Evolutionary conservation across 2,329 filamentous ascomycete species (phyloP), one percentile per base, ranked within the genome.

Genomic region (Triangularia setosa): DNA sequence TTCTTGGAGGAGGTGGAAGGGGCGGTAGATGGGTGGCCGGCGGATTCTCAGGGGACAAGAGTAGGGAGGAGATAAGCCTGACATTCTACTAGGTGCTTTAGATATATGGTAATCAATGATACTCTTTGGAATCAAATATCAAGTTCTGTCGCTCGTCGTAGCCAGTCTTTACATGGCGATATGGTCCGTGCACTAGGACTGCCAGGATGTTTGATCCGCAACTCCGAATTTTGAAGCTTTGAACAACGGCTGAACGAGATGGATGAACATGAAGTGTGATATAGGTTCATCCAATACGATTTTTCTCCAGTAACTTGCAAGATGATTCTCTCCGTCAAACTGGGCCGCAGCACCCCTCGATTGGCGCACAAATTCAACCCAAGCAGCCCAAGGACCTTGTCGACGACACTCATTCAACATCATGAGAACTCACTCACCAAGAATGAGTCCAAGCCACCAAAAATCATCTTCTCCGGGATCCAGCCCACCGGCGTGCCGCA

Each of bases 401-500:
- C 40, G 11, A 21, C 40, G 21, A 48, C n/a, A 48, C 40, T 9
- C 40, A 48, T 21, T 24, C 33, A 48, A 16, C 57, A 48, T 18
- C 24, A 27, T 27, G 25, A 18, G 23, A 23, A 18, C 24, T 24
- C 58, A 60, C 28, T 40, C 56, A 4, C 58, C 18, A 21, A 33
- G 30, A 33, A 21, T 25, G 7, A 57, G 27, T 3, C 64, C 28
- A 27, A 44, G 12, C 68, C 68, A 25, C 68, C 68, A 25, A 65
- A 61, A 62, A 82, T 90, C 65, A 86, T 98, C 72, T 97, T 99
- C 81, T 98, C 95, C 3, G 95, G 93, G 61, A 99, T 99, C 71
- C 95, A 99, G 77, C 95, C 95, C 18, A 99, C 95, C 0, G 95
- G 94, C 35, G 84, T 96, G 24, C 95, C 95, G 14, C 95, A 99